These are phyloP conservation scores for Delonix regia DNA, from an alignment of 306 rosid genomes.

Conservation along the genomic window DNA sequence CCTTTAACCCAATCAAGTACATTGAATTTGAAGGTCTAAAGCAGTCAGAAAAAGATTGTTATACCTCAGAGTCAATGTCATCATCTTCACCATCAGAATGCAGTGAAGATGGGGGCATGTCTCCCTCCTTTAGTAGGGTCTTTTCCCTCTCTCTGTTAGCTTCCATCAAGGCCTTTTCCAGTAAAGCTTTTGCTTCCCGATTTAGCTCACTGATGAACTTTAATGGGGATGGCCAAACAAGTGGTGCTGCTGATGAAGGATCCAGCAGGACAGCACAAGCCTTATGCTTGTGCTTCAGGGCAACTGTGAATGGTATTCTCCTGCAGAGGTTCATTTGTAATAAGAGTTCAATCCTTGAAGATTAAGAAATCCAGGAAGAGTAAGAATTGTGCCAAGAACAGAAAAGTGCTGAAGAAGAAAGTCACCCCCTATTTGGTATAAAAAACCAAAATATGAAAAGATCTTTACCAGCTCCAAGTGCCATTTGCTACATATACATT, in stretches of 20 bases:
- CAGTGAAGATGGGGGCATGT: conserved; percentile 47
- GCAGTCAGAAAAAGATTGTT: conserved; percentile 9
- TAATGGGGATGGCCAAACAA: conserved; percentile 92
- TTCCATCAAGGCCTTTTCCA: conserved; percentile 81
- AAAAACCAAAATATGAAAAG: not conserved
- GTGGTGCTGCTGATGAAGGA: conserved; percentile 87
- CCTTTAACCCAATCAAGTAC: not conserved
- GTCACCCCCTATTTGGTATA: not conserved
- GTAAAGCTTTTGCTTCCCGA: conserved; percentile 76
- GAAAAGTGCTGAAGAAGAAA: conserved; percentile 7
- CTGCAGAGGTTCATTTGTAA: conserved; percentile 47
- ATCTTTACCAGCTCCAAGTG: not conserved
- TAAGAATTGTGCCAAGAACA: conserved; percentile 16
- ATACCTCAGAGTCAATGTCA: conserved; percentile 73
- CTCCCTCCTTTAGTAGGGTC: conserved; percentile 56
- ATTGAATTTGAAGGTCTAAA: not conserved
- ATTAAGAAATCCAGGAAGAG: conserved; percentile 6
- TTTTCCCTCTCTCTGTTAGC: conserved; percentile 89
- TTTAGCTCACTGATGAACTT: conserved; percentile 87
- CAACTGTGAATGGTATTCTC: conserved; percentile 77
- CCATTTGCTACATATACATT: not conserved
- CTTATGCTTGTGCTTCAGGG: conserved; percentile 67
- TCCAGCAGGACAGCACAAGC: conserved; percentile 78
- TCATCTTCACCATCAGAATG: conserved; percentile 56
- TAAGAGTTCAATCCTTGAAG: not conserved